Base-by-base conservation (phyloP, 2,329 filamentous ascomycete genomes). In the Penicillium sp. region DNA sequence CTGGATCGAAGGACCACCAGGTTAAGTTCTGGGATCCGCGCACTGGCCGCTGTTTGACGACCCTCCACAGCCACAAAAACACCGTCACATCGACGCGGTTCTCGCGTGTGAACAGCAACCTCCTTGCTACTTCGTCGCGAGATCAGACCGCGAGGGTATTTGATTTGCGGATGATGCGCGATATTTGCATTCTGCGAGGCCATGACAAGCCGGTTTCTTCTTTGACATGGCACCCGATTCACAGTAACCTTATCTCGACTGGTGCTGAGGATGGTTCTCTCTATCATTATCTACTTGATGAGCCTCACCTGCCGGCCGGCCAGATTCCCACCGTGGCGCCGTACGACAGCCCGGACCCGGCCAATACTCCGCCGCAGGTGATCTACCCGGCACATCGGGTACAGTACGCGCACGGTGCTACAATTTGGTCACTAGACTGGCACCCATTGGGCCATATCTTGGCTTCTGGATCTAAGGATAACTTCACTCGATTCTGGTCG, bases 21-120 rank as follows among this genome's bases (percentile, higher is more conserved):
- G 91, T 99, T 70, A 97, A 97, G 75, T 86, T 99, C 43, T 99
- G 94, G 94, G 94, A 99, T 74, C 94, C 94, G n/a, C 86, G 94
- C 56, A 93, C 89, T 6, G 88, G 90, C 37, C 88, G 92, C 43
- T 96, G 92, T 72, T 81, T 99, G 54, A 97, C 93, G 0, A 97
- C 93, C 0, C 85, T 99, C 4, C 93, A 96, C 75, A 93, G 92
- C 43, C 94, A 97, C 77, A 99, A 99, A 75, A 97, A 96, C 72
- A 96, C 92, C 38, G 93, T 99, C 69, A 94, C 92, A 45, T 94
- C 94, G 71, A 95, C 93, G 0, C 79, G 89, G 46, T 99, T 99
- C 71, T 94, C 97, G 72, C 89, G 88, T 51, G 87, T 90, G 10
- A 89, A 90, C 69, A 93, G 91, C 31, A 84, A 89, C 63, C 89